phyloP scores from a whole-genome alignment of 352 stramenopile species.

The Globisporangium perplexum region DNA sequence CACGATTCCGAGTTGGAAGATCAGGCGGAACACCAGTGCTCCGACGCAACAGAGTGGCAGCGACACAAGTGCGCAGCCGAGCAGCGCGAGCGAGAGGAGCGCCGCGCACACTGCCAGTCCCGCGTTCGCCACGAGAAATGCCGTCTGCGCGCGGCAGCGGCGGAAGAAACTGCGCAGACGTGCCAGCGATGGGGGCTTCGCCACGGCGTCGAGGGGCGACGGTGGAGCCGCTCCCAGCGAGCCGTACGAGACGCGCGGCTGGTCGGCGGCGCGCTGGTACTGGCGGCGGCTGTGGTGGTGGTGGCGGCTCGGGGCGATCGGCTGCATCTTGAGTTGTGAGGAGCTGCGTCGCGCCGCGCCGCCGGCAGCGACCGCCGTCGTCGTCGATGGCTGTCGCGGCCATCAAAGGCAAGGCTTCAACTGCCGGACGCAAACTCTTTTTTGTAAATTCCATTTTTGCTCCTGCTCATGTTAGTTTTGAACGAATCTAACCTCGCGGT shows the following conservation, averaged over 20 bases:
- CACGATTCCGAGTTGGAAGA: conserved; percentile 15
- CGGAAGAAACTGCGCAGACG: neutral
- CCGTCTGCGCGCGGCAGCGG: neutral
- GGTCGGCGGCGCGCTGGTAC: conserved; percentile 3
- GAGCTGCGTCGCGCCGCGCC: neutral
- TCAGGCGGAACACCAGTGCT: conserved; percentile 12
- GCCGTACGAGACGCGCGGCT: conserved; percentile 15
- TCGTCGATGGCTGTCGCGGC: no score
- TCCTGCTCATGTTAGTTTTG: no score
- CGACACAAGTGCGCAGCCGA: conserved; percentile 8
- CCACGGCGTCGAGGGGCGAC: neutral
- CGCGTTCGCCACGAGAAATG: conserved; percentile 16
- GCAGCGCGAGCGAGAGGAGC: conserved; percentile 7
- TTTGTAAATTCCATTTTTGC: no score
- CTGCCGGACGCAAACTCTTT: no score
- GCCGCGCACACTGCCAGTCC: conserved; percentile 5
- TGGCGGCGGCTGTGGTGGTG: neutral
- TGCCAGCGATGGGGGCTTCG: neutral
- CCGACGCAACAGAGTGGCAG: conserved; percentile 18
- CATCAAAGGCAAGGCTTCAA: no score
- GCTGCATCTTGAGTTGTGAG: neutral
- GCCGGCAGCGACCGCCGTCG: no score
- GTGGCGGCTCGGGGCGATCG: neutral
- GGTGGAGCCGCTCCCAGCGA: neutral
- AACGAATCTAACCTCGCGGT: no score